Base-by-base conservation (phyloP, 257 asterid genomes). In the Knoxia roxburghii region DNA sequence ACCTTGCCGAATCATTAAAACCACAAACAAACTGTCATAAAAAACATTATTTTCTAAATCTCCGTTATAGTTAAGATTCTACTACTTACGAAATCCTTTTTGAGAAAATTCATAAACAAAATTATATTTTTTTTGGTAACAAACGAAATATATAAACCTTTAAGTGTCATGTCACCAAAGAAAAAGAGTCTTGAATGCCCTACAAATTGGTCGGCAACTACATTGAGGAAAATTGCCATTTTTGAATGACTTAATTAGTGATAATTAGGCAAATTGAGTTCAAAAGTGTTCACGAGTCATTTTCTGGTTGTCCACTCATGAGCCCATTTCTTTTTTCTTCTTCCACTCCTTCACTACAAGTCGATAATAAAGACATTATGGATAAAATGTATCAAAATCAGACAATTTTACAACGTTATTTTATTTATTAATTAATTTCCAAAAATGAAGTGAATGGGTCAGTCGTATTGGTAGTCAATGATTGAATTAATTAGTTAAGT, bases 401-500 rank as follows among this genome's bases (percentile, higher is more conserved):
- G 70, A 71, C 70, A 61, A 37, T 2, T 9, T 10, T 2, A 13
- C 17, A 35, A 50, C 17, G 45, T 27, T 69, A 61, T 32, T 14
- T 58, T 58, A 17, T 13, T 15, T 1, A 48, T 40, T 0, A 15
- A 15, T 2, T 15, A 12, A 30, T 30, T 55, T 7, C 21, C 18
- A n/a, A 2, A 6, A 59, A 30, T 46, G 23, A 59, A 5, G 41
- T 37, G 15, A 7, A 21, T 18, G 14, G 18, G 53, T 14, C 17
- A 70, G 63, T 62, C 75, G 7, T 39, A 15, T n/a, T 21, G 23
- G n/a, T 29, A 70, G 64, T 70, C 69, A 61, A 39, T 52, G 64
- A 52, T 71, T 71, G 69, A 62, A 45, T 70, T 63, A 53, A 45
- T 69, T 62, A 49, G 35, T 70, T 43, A 50, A n/a, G 41, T 26